phyloP scores from a whole-genome alignment of 345 rosid genomes.

The Gossypium mustelinum region DNA sequence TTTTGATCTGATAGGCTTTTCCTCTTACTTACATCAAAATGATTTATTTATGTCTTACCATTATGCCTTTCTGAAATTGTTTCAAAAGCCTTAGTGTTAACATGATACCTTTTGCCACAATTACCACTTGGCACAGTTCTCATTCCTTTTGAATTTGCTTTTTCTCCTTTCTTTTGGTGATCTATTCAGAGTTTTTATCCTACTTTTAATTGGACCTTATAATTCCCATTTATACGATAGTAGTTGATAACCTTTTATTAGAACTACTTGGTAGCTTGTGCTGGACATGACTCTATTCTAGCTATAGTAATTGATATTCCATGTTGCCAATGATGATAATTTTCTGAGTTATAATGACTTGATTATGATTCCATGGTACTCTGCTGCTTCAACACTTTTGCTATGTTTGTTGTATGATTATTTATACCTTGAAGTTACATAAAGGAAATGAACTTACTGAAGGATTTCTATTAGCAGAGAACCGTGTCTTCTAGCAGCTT shows the following conservation, averaged over 20 bases:
- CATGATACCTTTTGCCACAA: neutral
- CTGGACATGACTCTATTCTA: conserved; percentile 7
- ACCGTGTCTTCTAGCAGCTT: conserved; percentile 60
- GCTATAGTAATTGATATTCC: conserved; percentile 2
- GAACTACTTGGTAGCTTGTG: conserved; percentile 18
- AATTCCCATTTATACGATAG: neutral
- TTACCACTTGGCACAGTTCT: neutral
- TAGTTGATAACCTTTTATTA: neutral
- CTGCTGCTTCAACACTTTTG: neutral
- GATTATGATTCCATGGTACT: neutral
- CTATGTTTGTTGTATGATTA: neutral
- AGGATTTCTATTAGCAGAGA: conserved; percentile 43
- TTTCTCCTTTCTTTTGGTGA: neutral
- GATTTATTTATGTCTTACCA: neutral
- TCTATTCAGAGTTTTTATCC: neutral
- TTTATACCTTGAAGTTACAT: no score
- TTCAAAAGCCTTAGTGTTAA: neutral
- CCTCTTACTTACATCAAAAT: conserved; percentile 9
- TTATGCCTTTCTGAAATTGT: neutral
- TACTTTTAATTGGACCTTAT: neutral
- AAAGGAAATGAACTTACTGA: conserved; percentile 17
- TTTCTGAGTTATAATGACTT: neutral
- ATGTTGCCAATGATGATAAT: neutral
- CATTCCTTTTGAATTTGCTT: neutral
- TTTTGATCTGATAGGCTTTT: neutral